Conservation (phyloP, 371 early-diverging fungal genomes). For the Syncephalastrum contaminatum region DNA sequence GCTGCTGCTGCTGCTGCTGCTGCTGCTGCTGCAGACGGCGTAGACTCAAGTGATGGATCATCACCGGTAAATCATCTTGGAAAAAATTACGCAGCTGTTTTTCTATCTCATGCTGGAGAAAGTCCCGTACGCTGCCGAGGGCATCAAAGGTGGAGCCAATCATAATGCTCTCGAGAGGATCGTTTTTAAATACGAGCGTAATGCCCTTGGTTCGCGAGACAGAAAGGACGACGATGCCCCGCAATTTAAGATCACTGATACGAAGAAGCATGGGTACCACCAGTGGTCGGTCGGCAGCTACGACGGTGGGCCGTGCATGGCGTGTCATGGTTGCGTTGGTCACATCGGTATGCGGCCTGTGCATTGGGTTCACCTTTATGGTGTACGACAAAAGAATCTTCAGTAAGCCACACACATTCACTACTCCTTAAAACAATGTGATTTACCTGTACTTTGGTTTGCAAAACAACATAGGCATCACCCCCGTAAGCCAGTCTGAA, state of each 20-base stretch:
- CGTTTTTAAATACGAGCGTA: conserved; percentile 95
- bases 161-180: conserved; percentile 90
- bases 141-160: conserved; percentile 95
- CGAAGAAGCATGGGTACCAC: conserved; percentile 95
- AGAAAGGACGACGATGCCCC: conserved; percentile 91
- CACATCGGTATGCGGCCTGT: conserved; percentile 26
- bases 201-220: conserved; percentile 91
- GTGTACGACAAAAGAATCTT: neutral
- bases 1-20: conserved; percentile 19
- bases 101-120: conserved; percentile 65
- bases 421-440: neutral
- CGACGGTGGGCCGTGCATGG: conserved; percentile 67
- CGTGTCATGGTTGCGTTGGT: conserved; percentile 57
- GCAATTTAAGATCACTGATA: conserved; percentile 83
- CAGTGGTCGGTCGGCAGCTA: conserved; percentile 92
- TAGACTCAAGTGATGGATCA: conserved; percentile 88
- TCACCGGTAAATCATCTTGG: conserved; percentile 89
- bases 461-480: conserved; percentile 89
- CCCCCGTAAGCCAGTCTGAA: conserved; percentile 92
- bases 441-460: conserved; percentile 91
- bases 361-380: conserved; percentile 75
- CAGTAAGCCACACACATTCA: too few relatives aligned
- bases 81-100: conserved; percentile 76
- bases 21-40: conserved; percentile 22
- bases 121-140: conserved; percentile 79